Evolutionary conservation across 805 yeast genomes (phyloP).

Genomic region (Candida pini): DNA sequence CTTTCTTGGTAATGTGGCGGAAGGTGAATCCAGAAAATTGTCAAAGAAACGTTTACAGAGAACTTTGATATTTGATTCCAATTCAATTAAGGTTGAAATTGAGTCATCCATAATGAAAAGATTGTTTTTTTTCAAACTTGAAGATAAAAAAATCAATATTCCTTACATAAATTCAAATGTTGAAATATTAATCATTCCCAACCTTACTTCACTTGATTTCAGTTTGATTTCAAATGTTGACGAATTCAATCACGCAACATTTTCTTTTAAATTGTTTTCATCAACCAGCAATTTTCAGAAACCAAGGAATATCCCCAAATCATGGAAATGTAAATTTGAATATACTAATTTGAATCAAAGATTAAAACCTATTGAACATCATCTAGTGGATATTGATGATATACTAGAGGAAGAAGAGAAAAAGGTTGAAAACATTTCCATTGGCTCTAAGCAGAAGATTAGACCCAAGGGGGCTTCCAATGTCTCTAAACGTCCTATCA

Average conservation of each 20-base stretch:
- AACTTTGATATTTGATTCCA: slow-evolving; percentile 8
- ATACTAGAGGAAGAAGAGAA: slow-evolving; percentile 2
- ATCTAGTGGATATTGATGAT: background rate
- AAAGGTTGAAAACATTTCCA: background rate
- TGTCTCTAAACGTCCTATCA: no score
- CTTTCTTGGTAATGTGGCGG: slow-evolving; percentile 2
- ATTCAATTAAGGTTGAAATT: slow-evolving; percentile 11
- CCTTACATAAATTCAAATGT: no score
- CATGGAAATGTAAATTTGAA: slow-evolving; percentile 1
- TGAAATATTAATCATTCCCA: slow-evolving; percentile 14
- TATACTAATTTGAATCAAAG: slow-evolving; percentile 14
- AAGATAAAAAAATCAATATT: background rate
- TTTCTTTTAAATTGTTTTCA: slow-evolving; percentile 7
- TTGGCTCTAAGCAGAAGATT: no score
- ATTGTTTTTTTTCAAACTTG: slow-evolving; percentile 6
- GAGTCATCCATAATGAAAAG: background rate
- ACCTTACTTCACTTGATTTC: slow-evolving; percentile 9
- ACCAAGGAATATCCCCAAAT: slow-evolving; percentile 10
- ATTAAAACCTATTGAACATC: no score
- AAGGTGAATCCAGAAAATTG: background rate
- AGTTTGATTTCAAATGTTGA: slow-evolving; percentile 4
- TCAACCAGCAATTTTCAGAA: slow-evolving; percentile 10
- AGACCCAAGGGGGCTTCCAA: no score
- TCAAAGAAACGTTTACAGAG: slow-evolving; percentile 1
- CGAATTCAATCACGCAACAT: background rate